Conservation (phyloP, 805 yeast genomes). For the Torulaspora gathmanii region DNA sequence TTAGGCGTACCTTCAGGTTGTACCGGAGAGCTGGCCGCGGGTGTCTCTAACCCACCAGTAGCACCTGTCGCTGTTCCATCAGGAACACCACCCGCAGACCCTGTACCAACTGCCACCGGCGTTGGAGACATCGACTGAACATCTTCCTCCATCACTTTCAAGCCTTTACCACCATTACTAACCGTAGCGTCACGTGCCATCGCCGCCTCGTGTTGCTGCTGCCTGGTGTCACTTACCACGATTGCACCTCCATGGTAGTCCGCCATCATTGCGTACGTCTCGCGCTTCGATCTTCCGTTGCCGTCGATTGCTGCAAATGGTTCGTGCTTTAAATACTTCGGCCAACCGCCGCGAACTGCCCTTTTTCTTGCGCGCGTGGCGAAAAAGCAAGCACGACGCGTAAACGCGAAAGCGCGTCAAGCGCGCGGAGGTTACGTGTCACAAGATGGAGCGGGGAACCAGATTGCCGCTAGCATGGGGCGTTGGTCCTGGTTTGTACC, state of each 20-base stretch:
- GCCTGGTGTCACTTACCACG: constrained; percentile 1
- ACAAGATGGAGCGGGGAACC: background rate
- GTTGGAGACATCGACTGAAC: background rate
- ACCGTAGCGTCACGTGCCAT: background rate
- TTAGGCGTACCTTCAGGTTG: background rate
- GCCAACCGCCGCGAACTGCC: background rate
- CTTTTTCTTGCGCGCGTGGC: constrained; percentile 2
- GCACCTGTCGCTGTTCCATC: background rate
- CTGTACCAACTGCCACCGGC: constrained; percentile 4
- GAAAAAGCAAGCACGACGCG: constrained; percentile 4
- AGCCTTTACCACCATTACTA: background rate
- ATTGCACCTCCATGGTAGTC: constrained; percentile 14
- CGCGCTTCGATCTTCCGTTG: constrained; percentile 8
- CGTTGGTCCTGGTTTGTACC: too few species aligned
- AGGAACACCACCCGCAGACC: too few species aligned
- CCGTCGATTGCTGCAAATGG: constrained; percentile 15
- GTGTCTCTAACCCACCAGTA: constrained; percentile 7
- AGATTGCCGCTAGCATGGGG: background rate
- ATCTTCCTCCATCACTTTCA: background rate
- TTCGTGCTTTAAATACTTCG: constrained; percentile 7
- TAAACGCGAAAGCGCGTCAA: constrained; percentile 3
- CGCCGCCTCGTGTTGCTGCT: background rate
- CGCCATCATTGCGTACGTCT: constrained; percentile 13
- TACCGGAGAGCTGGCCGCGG: constrained; percentile 6
- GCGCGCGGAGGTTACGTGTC: background rate